Conservation (phyloP, 1,139 yeast genomes). For the Saccharomycopsis hybrid region DNA sequence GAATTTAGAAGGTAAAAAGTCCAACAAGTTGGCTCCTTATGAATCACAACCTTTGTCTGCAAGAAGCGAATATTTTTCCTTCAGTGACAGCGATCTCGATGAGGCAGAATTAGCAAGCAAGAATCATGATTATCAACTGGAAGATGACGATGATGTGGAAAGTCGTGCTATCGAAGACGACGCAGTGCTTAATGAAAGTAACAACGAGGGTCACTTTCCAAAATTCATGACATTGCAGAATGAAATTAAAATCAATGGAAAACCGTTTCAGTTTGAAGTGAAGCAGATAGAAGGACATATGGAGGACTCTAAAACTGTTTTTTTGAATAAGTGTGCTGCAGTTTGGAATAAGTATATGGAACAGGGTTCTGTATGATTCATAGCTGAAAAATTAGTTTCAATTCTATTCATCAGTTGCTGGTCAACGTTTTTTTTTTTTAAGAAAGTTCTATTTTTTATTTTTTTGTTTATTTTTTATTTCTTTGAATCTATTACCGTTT, state of each 20-base stretch:
- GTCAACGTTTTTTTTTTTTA: no score
- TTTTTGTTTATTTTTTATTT: no score
- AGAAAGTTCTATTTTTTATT: no score
- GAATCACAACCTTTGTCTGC: slow-evolving; percentile 17
- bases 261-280: slow-evolving; percentile 6
- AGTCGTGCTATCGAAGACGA: slow-evolving; percentile 18
- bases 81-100: slow-evolving; percentile 9
- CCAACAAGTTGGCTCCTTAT: slow-evolving; percentile 13
- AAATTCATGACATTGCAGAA: background rate
- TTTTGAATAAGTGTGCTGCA: slow-evolving; percentile 11
- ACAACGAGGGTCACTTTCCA: background rate
- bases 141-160: slow-evolving; percentile 13
- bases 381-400: no score
- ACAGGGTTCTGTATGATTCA: no score
- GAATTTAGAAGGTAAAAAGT: background rate
- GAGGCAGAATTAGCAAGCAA: slow-evolving; percentile 2
- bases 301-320: slow-evolving; percentile 5
- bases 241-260: slow-evolving; percentile 4
- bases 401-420: no score
- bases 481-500: no score
- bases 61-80: slow-evolving; percentile 11
- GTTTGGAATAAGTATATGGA: slow-evolving; percentile 11
- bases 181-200: slow-evolving; percentile 4
- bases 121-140: background rate
- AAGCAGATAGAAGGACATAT: slow-evolving; percentile 1